Evolutionary conservation across 768 basidiomycete genomes (phyloP).

Genomic region (Vararia minispora): DNA sequence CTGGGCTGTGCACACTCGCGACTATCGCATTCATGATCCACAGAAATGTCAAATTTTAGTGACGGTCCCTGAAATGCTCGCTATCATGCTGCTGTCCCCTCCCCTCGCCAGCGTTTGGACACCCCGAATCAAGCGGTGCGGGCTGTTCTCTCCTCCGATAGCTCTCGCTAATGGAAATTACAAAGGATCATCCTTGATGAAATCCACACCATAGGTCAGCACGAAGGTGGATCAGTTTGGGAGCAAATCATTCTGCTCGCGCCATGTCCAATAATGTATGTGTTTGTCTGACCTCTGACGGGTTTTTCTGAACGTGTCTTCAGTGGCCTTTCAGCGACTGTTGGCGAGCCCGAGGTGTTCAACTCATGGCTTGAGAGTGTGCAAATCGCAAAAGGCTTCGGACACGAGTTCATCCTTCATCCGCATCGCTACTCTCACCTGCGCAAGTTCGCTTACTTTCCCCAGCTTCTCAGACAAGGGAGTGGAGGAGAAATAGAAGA

Average conservation of each 20-base stretch:
- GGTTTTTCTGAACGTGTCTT: neutral
- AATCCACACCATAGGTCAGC: slow-evolving; percentile 59
- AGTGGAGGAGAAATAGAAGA: too few species aligned
- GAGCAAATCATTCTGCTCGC: slow-evolving; percentile 64
- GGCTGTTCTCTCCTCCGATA: neutral
- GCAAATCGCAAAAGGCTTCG: slow-evolving; percentile 45
- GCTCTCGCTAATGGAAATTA: neutral
- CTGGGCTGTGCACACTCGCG: slow-evolving; percentile 59
- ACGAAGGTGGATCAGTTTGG: slow-evolving; percentile 62
- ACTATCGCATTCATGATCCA: slow-evolving; percentile 50
- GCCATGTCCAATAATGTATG: slow-evolving; percentile 63
- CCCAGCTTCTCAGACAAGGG: slow-evolving; percentile 18
- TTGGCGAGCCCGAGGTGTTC: slow-evolving; percentile 55
- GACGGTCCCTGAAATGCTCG: slow-evolving; percentile 62
- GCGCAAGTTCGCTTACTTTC: slow-evolving; percentile 51
- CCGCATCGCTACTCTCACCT: slow-evolving; percentile 65
- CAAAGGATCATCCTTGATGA: slow-evolving; percentile 58
- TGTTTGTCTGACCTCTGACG: slow-evolving; percentile 4
- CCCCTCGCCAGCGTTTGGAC: slow-evolving; percentile 50
- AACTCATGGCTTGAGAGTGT: slow-evolving; percentile 55
- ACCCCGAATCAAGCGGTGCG: slow-evolving; percentile 48
- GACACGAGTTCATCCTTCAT: slow-evolving; percentile 50
- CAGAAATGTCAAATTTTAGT: slow-evolving; percentile 63
- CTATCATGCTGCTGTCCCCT: slow-evolving; percentile 60
- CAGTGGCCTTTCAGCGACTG: slow-evolving; percentile 63